Percentiles rank a stretch among this genome's conserved stretches.
Conservation (phyloP, 495 filamentous ascomycete species). For the Penicillium alfredii region DNA sequence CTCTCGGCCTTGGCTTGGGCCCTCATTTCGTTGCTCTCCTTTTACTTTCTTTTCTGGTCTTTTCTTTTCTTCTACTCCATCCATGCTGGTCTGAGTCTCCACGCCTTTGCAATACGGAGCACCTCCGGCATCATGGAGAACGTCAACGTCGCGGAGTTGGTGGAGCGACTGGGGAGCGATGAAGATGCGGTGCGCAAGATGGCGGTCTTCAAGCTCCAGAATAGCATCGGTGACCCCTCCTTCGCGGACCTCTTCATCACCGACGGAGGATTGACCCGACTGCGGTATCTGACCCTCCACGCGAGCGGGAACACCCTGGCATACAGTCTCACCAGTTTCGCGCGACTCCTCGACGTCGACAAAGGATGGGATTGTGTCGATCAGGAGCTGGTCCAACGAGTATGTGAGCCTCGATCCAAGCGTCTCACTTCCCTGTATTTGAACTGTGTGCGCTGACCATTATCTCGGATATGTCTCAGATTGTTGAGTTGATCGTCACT, state of each 20-base stretch:
- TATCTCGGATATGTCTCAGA: conserved; percentile 35
- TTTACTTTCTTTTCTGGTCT: too few species aligned
- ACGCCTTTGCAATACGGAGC: too few species aligned
- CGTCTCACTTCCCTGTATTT: too few species aligned
- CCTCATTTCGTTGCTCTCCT: too few species aligned
- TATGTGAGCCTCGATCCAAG: conserved; percentile 28
- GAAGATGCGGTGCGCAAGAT: conserved; percentile 96
- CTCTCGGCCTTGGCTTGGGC: too few species aligned
- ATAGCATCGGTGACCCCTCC: conserved; percentile 87
- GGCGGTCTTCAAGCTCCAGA: conserved; percentile 96
- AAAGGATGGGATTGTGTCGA: conserved; percentile 89
- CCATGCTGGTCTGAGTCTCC: too few species aligned
- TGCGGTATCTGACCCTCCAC: conserved; percentile 75
- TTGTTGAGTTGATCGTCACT: conserved; percentile 89
- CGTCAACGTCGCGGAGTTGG: conserved; percentile 58
- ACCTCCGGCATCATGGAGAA: conserved; percentile 54
- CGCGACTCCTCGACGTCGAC: conserved; percentile 83
- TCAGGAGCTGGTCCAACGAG: conserved; percentile 61
- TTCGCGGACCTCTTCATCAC: conserved; percentile 95
- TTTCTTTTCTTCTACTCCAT: too few species aligned
- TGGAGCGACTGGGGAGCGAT: conserved; percentile 62
- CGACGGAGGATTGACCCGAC: conserved; percentile 73
- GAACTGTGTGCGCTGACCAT: background rate
- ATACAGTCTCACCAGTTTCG: conserved; percentile 85
- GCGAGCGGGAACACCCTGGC: conserved; percentile 90